A percentile compares a stretch with the other conserved stretches of the same genome.
Conservation (phyloP, 1,284 basidiomycete genomes). For the Cutaneotrichosporon mucoides region DNA sequence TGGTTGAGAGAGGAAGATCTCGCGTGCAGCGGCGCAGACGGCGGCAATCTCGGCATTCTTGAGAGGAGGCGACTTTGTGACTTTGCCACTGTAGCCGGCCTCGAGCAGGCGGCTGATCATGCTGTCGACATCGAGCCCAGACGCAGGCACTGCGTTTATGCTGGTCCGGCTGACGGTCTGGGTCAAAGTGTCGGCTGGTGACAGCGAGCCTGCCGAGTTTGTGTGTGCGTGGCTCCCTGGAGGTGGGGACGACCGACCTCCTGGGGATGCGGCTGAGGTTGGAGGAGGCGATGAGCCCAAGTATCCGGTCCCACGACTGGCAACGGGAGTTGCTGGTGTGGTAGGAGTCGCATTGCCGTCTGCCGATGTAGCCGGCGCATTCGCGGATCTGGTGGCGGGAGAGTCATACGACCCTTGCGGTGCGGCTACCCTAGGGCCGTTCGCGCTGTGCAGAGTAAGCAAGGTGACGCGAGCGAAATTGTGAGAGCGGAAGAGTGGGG, state of each 20-base stretch:
- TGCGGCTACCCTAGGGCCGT: neutral
- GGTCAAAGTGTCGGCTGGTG: constrained; percentile 36
- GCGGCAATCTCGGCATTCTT: constrained; percentile 96
- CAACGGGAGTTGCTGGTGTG: constrained; percentile 46
- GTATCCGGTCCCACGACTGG: constrained; percentile 32
- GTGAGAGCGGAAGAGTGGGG: neutral
- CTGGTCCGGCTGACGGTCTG: constrained; percentile 36
- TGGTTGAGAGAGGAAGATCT: constrained; percentile 94
- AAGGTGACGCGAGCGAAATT: neutral
- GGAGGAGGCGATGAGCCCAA: constrained; percentile 39
- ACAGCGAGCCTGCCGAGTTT: constrained; percentile 28
- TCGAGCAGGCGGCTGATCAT: constrained; percentile 97
- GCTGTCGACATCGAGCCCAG: constrained; percentile 84
- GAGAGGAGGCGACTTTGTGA: constrained; percentile 91
- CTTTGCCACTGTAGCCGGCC: constrained; percentile 96
- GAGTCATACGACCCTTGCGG: neutral
- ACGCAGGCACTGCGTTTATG: constrained; percentile 18
- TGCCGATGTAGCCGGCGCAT: constrained; percentile 1
- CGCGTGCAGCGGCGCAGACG: constrained; percentile 93
- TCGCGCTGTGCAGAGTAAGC: constrained; percentile 2
- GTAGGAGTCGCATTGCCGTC: neutral
- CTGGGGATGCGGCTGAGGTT: constrained; percentile 25
- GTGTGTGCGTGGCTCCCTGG: constrained; percentile 23
- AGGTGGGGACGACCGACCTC: constrained; percentile 26
- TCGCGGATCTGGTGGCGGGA: constrained; percentile 1